A percentile compares a stretch with the other conserved stretches of the same genome.
Conservation (phyloP, 176 grass and related monocot genomes). For the Elymus sibiricus region DNA sequence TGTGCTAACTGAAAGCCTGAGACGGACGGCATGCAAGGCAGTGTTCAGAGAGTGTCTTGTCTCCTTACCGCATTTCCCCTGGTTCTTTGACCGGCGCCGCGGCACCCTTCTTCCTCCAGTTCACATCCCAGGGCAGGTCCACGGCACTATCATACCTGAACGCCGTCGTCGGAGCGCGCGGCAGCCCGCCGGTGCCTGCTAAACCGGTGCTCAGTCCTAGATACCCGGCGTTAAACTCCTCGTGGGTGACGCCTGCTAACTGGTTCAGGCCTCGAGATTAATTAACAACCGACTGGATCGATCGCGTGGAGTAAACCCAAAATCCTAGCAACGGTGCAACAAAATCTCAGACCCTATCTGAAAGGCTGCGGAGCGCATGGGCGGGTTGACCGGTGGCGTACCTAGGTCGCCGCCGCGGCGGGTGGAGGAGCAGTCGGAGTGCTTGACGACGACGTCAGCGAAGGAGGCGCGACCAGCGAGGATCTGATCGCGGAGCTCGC, state of each 20-base stretch:
- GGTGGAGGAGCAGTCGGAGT: too few relatives aligned
- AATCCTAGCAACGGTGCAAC: too few relatives aligned
- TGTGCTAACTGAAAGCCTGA: too few relatives aligned
- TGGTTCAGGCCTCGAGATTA: constrained; percentile 55
- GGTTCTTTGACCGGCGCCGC: constrained; percentile 74
- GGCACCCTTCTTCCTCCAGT: constrained; percentile 80
- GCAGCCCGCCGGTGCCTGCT: not conserved
- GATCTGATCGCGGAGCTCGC: too few relatives aligned
- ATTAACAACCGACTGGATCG: too few relatives aligned
- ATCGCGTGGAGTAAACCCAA: too few relatives aligned
- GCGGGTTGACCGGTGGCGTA: too few relatives aligned
- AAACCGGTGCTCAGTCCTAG: constrained; percentile 34
- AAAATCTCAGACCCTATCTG: too few relatives aligned
- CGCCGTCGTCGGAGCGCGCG: not conserved
- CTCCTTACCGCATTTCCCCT: constrained; percentile 69
- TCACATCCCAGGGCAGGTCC: constrained; percentile 51
- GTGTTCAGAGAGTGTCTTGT: constrained; percentile 15
- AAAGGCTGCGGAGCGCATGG: too few relatives aligned
- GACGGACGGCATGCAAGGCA: not conserved
- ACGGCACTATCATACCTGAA: constrained; percentile 37
- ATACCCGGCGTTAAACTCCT: constrained; percentile 67
- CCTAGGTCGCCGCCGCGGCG: too few relatives aligned
- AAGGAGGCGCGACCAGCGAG: too few relatives aligned
- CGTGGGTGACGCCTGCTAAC: constrained; percentile 61
- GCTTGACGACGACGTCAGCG: too few relatives aligned